These are phyloP conservation scores for Filosporella fistucella DNA, from an alignment of 495 filamentous ascomycete genomes.

Conservation along the genomic window DNA sequence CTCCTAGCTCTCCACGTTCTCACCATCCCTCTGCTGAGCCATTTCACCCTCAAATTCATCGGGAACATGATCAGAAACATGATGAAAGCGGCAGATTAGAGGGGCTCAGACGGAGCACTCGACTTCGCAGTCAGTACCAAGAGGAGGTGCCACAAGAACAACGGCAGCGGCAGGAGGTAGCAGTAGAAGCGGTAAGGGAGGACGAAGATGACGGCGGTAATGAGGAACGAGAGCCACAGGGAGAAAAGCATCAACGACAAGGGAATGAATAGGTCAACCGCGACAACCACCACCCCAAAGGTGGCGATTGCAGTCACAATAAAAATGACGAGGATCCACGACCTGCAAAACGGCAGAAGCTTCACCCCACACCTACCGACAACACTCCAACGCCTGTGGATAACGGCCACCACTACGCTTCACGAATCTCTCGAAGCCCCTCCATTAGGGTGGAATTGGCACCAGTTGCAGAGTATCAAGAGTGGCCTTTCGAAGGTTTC, in stretches of 20 bases:
- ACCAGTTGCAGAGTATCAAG: constrained; percentile 19
- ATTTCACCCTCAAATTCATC: too few species aligned
- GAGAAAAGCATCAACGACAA: background rate
- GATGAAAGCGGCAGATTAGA: too few species aligned
- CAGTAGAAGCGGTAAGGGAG: too few species aligned
- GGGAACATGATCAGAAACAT: too few species aligned
- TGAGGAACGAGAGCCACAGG: background rate
- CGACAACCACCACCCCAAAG: constrained; percentile 1
- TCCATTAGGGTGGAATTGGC: background rate
- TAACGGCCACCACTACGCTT: constrained; percentile 8
- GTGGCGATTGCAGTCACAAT: constrained; percentile 2
- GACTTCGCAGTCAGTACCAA: constrained; percentile 5
- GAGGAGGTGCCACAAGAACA: constrained; percentile 4
- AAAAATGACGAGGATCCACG: constrained; percentile 3
- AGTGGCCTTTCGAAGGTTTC: constrained; percentile 21
- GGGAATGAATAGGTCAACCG: constrained; percentile 5
- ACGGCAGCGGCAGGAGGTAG: constrained; percentile 4
- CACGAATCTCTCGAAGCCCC: constrained; percentile 11
- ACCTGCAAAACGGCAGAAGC: constrained; percentile 14
- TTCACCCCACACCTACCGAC: background rate
- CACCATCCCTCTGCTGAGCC: constrained; percentile 1
- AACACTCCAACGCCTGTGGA: constrained; percentile 5
- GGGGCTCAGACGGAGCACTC: background rate
- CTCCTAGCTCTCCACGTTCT: constrained; percentile 6
- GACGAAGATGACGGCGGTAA: background rate